A percentile compares a stretch with the other conserved stretches of the same genome.
Conservation (phyloP, 805 yeast species). For the Metschnikowia hibisci region DNA sequence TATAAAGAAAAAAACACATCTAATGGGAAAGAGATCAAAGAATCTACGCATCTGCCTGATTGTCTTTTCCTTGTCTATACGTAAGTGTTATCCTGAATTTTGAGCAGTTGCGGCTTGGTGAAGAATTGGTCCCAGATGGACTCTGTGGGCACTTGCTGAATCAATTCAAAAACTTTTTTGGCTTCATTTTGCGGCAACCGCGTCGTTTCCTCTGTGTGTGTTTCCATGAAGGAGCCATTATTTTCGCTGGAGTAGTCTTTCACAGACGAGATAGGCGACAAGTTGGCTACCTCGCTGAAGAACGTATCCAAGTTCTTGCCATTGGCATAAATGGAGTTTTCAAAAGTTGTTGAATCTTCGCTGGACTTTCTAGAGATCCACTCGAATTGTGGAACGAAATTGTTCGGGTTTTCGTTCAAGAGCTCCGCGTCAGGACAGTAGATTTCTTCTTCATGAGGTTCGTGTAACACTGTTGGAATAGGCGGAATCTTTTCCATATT, state of each 20-base stretch:
- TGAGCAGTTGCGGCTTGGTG: slow-evolving; percentile 18
- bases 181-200: slow-evolving; percentile 41
- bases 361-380: slow-evolving; percentile 7
- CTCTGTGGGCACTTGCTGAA: slow-evolving; percentile 60
- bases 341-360: background rate
- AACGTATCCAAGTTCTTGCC: slow-evolving; percentile 38
- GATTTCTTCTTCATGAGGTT: background rate
- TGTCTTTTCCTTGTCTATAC: background rate
- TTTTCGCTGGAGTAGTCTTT: slow-evolving; percentile 3
- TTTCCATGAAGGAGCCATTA: background rate
- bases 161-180: slow-evolving; percentile 53
- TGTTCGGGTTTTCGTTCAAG: background rate
- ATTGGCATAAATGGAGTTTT: background rate
- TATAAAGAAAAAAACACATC: background rate
- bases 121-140: slow-evolving; percentile 69
- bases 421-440: background rate
- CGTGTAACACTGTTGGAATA: background rate
- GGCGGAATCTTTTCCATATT: background rate
- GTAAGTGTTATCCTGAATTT: background rate
- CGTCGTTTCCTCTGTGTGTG: background rate
- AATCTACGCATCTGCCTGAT: too few relatives aligned
- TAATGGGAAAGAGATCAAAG: too few relatives aligned
- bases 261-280: slow-evolving; percentile 16
- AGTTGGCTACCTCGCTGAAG: slow-evolving; percentile 44
- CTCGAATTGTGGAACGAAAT: slow-evolving; percentile 7